phyloP scores from a whole-genome alignment of 176 grass and related monocot genomes.

The Puya raimondii region DNA sequence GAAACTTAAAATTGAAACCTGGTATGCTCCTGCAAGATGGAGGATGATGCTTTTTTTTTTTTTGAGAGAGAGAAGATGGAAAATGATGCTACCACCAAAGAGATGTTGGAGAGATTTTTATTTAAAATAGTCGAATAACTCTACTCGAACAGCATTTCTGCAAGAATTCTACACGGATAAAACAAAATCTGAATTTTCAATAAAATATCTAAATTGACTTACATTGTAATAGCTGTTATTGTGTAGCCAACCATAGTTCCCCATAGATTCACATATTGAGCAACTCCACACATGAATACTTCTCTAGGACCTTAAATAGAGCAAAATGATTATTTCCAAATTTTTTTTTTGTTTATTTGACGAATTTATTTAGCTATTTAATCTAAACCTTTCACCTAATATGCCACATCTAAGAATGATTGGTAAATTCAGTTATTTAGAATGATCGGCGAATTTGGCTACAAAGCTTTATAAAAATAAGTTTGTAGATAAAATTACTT shows the following conservation, averaged over 20 bases:
- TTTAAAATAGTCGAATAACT: neutral
- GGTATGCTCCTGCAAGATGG: conserved; percentile 70
- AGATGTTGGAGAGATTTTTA: neutral
- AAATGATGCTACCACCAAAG: neutral
- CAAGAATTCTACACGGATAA: neutral
- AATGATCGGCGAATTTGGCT: too few relatives aligned
- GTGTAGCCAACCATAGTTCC: conserved; percentile 85
- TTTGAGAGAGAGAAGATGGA: too few relatives aligned
- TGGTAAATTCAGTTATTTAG: too few relatives aligned
- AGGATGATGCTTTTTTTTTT: too few relatives aligned
- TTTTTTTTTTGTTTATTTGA: too few relatives aligned
- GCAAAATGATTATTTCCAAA: neutral
- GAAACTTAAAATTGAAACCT: conserved; percentile 25
- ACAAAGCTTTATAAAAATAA: too few relatives aligned
- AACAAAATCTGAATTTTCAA: neutral
- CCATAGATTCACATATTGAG: conserved; percentile 47
- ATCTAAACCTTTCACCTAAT: too few relatives aligned
- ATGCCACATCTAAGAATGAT: too few relatives aligned
- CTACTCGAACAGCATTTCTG: neutral
- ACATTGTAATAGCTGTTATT: conserved; percentile 69
- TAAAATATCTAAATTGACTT: conserved; percentile 24
- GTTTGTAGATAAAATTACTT: too few relatives aligned
- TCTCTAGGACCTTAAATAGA: conserved; percentile 21
- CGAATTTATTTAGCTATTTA: too few relatives aligned
- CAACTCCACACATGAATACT: conserved; percentile 29